Conservation (phyloP, 2,329 filamentous ascomycete species). For the Tolypocladium inflatum region DNA sequence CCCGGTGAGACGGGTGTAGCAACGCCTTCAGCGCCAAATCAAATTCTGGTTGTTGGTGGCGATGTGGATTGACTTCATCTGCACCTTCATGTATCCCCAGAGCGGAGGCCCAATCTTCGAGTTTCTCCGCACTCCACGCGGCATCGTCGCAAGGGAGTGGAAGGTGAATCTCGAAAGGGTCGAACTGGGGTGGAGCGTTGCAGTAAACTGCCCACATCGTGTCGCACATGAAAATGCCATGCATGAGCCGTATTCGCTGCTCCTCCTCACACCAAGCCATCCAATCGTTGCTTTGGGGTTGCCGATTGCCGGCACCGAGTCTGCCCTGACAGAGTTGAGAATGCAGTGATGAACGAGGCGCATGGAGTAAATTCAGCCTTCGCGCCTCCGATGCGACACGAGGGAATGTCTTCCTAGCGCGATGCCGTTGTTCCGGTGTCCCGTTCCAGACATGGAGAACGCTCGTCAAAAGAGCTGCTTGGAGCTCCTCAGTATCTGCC, state of each 20-base stretch:
- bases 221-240: conserved; percentile 55
- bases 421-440: conserved; percentile 53
- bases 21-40: conserved; percentile 51
- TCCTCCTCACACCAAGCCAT: conserved; percentile 61
- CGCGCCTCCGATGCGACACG: conserved; percentile 47
- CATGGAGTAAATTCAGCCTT: conserved; percentile 44
- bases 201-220: conserved; percentile 61
- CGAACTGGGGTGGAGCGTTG: conserved; percentile 55
- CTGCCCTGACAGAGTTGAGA: neutral
- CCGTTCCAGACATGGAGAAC: conserved; percentile 62
- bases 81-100: neutral
- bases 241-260: conserved; percentile 55
- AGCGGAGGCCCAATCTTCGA: conserved; percentile 44
- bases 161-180: conserved; percentile 53
- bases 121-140: conserved; percentile 57
- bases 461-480: conserved; percentile 54
- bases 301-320: conserved; percentile 19
- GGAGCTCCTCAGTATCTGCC: conserved; percentile 54
- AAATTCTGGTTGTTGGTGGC: conserved; percentile 56
- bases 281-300: conserved; percentile 53
- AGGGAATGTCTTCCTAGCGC: conserved; percentile 50
- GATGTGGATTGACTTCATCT: neutral
- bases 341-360: conserved; percentile 20
- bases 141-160: conserved; percentile 66
- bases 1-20: conserved; percentile 35